Percentiles rank a stretch among this genome's conserved stretches.
Evolutionary conservation across 441 rosid species (phyloP).

Genomic region (Gossypium trilobum): DNA sequence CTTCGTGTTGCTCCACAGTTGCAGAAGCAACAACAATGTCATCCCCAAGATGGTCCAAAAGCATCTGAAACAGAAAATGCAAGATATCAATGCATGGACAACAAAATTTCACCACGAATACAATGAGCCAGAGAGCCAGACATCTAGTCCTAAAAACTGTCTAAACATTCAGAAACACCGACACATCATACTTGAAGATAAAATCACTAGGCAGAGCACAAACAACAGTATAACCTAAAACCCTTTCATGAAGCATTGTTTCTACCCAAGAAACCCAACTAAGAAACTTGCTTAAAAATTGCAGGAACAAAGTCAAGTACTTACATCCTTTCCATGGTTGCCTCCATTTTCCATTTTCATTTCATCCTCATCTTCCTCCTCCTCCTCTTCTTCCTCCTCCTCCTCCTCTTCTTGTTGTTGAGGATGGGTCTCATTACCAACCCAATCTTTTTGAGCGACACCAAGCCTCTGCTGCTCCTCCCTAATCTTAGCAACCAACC

Average conservation of each 20-base stretch:
- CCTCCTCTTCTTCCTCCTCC: conserved; percentile 40
- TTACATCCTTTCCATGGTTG: conserved; percentile 33
- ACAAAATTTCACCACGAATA: neutral
- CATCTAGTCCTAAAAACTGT: neutral
- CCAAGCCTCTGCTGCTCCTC: conserved; percentile 83
- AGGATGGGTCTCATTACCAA: conserved; percentile 43
- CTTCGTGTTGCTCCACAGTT: conserved; percentile 17
- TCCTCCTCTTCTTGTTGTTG: conserved; percentile 37
- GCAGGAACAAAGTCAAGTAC: neutral
- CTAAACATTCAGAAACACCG: neutral
- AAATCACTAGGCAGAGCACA: neutral
- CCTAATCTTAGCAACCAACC: conserved; percentile 64
- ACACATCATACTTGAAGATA: conserved; percentile 3
- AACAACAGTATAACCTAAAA: neutral
- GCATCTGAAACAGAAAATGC: conserved; percentile 17
- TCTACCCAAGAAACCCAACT: neutral
- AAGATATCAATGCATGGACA: neutral
- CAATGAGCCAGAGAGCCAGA: neutral
- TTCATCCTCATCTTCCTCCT: conserved; percentile 23
- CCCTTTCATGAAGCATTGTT: neutral
- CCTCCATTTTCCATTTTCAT: conserved; percentile 15
- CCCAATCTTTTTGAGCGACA: conserved; percentile 69
- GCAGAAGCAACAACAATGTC: conserved; percentile 13
- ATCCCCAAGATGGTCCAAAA: conserved; percentile 3
- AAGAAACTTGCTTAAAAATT: neutral